Percentiles rank a stretch among this genome's conserved stretches.
Conservation (phyloP, 2,329 filamentous ascomycete species). For the Tolypocladium guangdongense region DNA sequence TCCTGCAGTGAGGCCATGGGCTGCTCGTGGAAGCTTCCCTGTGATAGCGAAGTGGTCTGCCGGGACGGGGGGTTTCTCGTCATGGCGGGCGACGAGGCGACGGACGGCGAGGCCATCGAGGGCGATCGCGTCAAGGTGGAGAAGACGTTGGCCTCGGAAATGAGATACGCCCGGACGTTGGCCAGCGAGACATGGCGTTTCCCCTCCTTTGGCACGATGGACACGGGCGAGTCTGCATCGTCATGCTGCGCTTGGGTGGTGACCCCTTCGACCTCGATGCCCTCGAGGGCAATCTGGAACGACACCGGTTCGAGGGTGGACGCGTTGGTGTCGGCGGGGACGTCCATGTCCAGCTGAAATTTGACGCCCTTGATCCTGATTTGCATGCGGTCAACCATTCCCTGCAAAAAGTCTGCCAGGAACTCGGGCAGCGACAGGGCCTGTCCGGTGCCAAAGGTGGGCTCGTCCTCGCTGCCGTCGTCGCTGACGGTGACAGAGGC, state of each 20-base stretch:
- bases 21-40: conserved; percentile 15
- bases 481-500: conserved; percentile 51
- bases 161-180: conserved; percentile 51
- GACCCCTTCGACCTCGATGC: conserved; percentile 56
- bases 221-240: conserved; percentile 17
- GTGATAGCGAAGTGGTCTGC: conserved; percentile 17
- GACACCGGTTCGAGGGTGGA: conserved; percentile 44
- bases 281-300: conserved; percentile 53
- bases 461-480: conserved; percentile 51
- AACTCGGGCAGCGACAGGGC: conserved; percentile 58
- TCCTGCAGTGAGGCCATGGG: conserved; percentile 13
- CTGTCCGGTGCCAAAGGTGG: conserved; percentile 56
- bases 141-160: conserved; percentile 58
- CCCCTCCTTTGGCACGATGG: conserved; percentile 43
- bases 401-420: conserved; percentile 60
- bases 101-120: conserved; percentile 33
- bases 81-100: conserved; percentile 41
- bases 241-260: conserved; percentile 26
- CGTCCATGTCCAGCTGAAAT: conserved; percentile 53
- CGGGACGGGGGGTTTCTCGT: conserved; percentile 24
- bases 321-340: conserved; percentile 37
- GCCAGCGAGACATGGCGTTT: conserved; percentile 55
- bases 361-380: conserved; percentile 54
- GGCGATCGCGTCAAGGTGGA: conserved; percentile 47
- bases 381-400: conserved; percentile 60